Conservation (phyloP, 805 yeast species). For the Ascoidea tarda region DNA sequence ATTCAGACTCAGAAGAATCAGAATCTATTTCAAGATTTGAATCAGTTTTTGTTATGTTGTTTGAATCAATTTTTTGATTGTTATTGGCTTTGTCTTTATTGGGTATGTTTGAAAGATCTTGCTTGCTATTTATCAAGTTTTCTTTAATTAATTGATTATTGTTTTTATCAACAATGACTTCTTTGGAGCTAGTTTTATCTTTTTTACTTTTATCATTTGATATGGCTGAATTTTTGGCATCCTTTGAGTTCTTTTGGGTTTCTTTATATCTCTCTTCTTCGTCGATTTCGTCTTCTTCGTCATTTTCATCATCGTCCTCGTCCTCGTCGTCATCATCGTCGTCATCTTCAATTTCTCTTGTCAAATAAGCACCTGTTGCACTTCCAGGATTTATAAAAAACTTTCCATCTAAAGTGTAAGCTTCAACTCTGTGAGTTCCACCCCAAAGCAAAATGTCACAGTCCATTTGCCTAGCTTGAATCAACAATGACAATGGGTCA, state of each 20-base stretch:
- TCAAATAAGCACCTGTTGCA: slow-evolving; percentile 80
- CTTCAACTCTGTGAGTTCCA: slow-evolving; percentile 86
- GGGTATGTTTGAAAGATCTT: neutral
- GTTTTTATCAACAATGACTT: neutral
- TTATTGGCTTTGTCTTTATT: too few species aligned
- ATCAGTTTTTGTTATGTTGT: neutral
- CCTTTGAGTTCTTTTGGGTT: slow-evolving; percentile 1
- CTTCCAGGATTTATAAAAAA: slow-evolving; percentile 95
- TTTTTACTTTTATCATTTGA: neutral
- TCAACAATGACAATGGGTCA: slow-evolving; percentile 73
- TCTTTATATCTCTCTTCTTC: slow-evolving; percentile 2
- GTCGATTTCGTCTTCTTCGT: slow-evolving; percentile 13
- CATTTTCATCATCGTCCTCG: slow-evolving; percentile 13
- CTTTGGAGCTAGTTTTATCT: neutral
- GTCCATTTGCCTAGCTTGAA: slow-evolving; percentile 79
- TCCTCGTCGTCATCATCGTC: slow-evolving; percentile 27
- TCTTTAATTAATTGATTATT: neutral
- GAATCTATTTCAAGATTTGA: neutral
- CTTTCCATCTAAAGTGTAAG: slow-evolving; percentile 83
- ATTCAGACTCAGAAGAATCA: neutral
- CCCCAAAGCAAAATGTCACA: slow-evolving; percentile 90
- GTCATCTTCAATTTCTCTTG: slow-evolving; percentile 46
- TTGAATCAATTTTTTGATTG: neutral
- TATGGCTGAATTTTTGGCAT: neutral
- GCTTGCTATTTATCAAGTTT: too few species aligned